These are phyloP conservation scores for Cytidiella melzeri DNA, from an alignment of 768 basidiomycete species.

Conservation along the genomic window DNA sequence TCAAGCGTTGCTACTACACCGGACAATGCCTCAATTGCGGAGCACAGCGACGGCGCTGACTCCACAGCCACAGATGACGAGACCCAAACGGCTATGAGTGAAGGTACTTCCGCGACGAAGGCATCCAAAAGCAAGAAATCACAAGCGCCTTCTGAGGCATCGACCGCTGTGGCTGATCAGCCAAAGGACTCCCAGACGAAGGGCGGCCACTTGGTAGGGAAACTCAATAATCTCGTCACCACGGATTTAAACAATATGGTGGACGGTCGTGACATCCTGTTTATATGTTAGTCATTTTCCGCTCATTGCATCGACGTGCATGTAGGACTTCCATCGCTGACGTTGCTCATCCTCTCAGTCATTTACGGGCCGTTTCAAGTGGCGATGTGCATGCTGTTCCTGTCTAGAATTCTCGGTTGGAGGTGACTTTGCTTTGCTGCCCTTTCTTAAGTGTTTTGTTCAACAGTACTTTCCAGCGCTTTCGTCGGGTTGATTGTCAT, in stretches of 20 bases:
- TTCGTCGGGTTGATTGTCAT: constrained; percentile 35
- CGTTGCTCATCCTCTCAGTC: constrained; percentile 2
- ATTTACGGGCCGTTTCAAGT: constrained; percentile 25
- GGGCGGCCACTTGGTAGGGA: constrained; percentile 55
- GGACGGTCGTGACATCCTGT: constrained; percentile 16
- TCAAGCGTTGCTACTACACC: constrained; percentile 22
- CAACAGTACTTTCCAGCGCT: constrained; percentile 20
- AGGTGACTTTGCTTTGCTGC: constrained; percentile 1
- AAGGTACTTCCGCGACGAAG: constrained; percentile 6
- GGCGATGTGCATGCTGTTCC: constrained; percentile 29
- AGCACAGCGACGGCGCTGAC: not conserved
- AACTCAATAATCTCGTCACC: constrained; percentile 73
- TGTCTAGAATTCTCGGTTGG: constrained; percentile 25
- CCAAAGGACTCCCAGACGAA: constrained; percentile 14
- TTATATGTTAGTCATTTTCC: constrained; percentile 8
- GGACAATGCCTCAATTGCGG: constrained; percentile 18
- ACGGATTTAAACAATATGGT: constrained; percentile 40
- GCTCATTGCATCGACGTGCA: too few relatives aligned
- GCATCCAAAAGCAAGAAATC: constrained; percentile 14
- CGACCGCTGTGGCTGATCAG: constrained; percentile 1
- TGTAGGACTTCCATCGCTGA: not conserved
- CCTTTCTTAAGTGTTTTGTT: not conserved
- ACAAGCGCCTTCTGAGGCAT: constrained; percentile 1
- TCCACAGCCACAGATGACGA: constrained; percentile 9
- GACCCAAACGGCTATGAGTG: constrained; percentile 13